Conservation (phyloP, 306 rosid genomes). For the Rosa rugosa region DNA sequence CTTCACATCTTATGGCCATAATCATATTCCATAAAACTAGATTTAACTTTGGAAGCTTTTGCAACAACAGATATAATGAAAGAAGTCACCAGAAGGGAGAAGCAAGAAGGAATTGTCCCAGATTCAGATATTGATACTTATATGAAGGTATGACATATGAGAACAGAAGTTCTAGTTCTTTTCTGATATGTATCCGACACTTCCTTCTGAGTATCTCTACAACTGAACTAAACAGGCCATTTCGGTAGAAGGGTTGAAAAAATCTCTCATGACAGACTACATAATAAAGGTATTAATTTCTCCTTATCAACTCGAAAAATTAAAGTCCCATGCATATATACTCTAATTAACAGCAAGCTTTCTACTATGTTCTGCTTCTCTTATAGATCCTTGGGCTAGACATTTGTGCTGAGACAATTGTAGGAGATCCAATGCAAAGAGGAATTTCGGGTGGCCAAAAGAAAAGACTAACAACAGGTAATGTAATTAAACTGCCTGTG, state of each 20-base stretch:
- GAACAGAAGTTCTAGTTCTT: background rate
- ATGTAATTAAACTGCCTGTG: background rate
- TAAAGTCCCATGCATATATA: no score
- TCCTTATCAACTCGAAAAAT: background rate
- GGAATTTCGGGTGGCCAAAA: slow-evolving; percentile 70
- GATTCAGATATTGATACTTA: slow-evolving; percentile 30
- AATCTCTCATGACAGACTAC: slow-evolving; percentile 45
- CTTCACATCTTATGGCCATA: background rate
- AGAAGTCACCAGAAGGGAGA: slow-evolving; percentile 30
- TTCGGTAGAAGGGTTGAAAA: slow-evolving; percentile 45
- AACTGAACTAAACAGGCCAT: slow-evolving; percentile 34
- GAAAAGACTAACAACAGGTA: slow-evolving; percentile 63
- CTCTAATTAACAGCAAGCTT: background rate
- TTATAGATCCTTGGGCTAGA: slow-evolving; percentile 57
- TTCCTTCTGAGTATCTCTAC: no score
- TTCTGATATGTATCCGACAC: no score
- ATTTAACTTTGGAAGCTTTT: background rate
- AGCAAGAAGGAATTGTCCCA: slow-evolving; percentile 30
- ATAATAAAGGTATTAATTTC: slow-evolving; percentile 50
- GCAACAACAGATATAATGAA: slow-evolving; percentile 22
- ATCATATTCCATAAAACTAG: background rate
- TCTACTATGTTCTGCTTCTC: background rate
- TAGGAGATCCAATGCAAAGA: slow-evolving; percentile 51
- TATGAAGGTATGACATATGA: slow-evolving; percentile 18
- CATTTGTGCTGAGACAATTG: slow-evolving; percentile 47